Evolutionary conservation across 345 rosid genomes (phyloP), one percentile per base, ranked within the genome.

Genomic region (Psidium friedrichsthalianum): DNA sequence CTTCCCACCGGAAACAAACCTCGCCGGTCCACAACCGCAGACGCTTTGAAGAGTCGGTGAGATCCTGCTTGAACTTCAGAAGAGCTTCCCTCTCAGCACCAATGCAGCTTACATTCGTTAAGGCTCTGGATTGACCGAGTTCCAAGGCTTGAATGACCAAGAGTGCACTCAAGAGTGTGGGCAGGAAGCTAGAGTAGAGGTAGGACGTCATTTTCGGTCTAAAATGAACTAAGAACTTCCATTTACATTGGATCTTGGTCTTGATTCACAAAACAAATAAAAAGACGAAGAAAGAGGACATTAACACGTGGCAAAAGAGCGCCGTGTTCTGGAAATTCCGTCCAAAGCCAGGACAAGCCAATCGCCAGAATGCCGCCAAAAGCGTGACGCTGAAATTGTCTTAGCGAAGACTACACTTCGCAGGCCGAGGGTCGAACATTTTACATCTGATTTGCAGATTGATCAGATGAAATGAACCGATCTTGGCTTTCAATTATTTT

Each of bases 1-100:
- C 42, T 61, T 61, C 3, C 74, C 74, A 15, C 42, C 15, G 20
- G 42, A 21, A 61, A 29, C 42, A 61, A 29, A 7, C 11, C 6
- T 29, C 22, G 0, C 42, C 22, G 1, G 22, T 61, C 74, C 42
- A 61, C 0, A 22, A 61, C 6, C 1, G 6, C 0, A 29, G 42
- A 61, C 42, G 11, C 32, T 0, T 29, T 1, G 74, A 61, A 61
- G 74, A 42, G 32, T 61, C 42, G 0, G 0, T 29, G 42, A 61
- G 74, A 29, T 61, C 42, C 0, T 29, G 6, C 42, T 61, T 29
- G 42, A 61, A 29, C 74, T 29, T 61, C 5, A 61, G 6, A 15
- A 61, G 74, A 61, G 74, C 74, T 61, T 15, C 74, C 42, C 74
- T 61, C 74, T 61, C 22, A 29, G 0, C 0, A 5, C 1, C 42